Conservation (phyloP, 352 stramenopile species). For the Phytopythium boreale region DNA sequence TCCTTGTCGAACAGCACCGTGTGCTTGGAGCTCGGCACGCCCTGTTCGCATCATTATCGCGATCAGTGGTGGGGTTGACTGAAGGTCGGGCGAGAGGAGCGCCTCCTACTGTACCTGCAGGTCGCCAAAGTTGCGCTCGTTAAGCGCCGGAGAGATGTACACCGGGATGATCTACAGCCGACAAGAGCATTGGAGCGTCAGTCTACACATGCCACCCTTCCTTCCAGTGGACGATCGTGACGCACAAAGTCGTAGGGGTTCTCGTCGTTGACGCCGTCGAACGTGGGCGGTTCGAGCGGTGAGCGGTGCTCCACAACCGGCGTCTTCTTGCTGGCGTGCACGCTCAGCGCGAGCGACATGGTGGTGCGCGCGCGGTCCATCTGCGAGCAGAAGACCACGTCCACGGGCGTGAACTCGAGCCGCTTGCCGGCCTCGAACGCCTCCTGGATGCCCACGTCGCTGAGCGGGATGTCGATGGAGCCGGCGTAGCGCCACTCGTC, state of each 20-base stretch:
- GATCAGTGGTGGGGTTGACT: not conserved
- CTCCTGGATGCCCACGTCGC: constrained; percentile 81
- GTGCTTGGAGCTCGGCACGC: constrained; percentile 71
- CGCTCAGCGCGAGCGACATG: constrained; percentile 71
- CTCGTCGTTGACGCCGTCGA: constrained; percentile 73
- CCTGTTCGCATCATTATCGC: constrained; percentile 20
- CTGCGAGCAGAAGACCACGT: constrained; percentile 84
- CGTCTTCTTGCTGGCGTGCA: constrained; percentile 82
- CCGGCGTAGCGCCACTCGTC: constrained; percentile 81
- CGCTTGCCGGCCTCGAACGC: constrained; percentile 74
- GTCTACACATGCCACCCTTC: not conserved
- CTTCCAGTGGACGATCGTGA: not conserved
- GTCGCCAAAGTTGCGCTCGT: constrained; percentile 84
- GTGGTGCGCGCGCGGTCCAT: constrained; percentile 81
- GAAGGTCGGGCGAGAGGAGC: not conserved
- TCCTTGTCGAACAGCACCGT: constrained; percentile 74
- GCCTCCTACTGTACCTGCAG: constrained; percentile 33
- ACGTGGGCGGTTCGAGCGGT: constrained; percentile 59
- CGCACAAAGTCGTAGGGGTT: constrained; percentile 78
- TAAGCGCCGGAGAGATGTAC: constrained; percentile 75
- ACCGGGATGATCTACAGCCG: constrained; percentile 64
- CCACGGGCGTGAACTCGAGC: constrained; percentile 73
- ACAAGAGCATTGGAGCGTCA: not conserved
- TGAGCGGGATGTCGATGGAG: constrained; percentile 79
- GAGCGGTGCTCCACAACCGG: constrained; percentile 74